Evolutionary conservation across 345 rosid species (phyloP).

Genomic region (Erucastrum elatum): DNA sequence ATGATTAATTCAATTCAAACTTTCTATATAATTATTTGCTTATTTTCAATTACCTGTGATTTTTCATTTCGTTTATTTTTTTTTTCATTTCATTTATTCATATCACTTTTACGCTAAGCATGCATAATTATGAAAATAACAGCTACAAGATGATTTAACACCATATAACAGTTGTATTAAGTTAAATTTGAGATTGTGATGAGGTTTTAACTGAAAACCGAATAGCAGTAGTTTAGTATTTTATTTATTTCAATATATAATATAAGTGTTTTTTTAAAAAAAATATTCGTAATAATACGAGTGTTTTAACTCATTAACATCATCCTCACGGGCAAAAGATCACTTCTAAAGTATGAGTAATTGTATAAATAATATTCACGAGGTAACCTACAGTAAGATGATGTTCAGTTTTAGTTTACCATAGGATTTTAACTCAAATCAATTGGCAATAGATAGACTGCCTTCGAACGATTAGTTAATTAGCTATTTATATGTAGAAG

Average conservation of each 20-base stretch:
- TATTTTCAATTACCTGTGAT: too few relatives aligned
- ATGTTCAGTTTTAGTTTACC: not conserved
- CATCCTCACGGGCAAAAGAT: not conserved
- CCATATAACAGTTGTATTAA: not conserved
- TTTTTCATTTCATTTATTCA: too few relatives aligned
- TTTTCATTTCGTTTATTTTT: too few relatives aligned
- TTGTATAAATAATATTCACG: not conserved
- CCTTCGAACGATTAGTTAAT: not conserved
- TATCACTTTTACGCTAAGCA: too few relatives aligned
- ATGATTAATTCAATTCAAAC: too few relatives aligned
- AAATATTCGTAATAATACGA: too few relatives aligned
- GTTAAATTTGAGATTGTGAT: not conserved
- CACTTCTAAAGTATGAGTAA: not conserved
- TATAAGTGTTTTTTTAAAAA: too few relatives aligned
- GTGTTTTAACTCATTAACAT: not conserved
- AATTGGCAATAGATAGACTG: not conserved
- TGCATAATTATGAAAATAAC: not conserved
- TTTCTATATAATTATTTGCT: too few relatives aligned
- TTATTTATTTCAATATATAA: too few relatives aligned
- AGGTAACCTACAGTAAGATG: not conserved
- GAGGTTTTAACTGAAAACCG: not conserved
- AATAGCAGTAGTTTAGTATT: not conserved
- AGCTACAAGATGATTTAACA: not conserved
- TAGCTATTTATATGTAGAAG: not conserved
- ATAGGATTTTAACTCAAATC: not conserved